A percentile compares a stretch with the other conserved stretches of the same genome.
These are phyloP conservation scores for Rhodotorula paludigena DNA, from an alignment of 768 basidiomycete genomes.

Conservation along the genomic window DNA sequence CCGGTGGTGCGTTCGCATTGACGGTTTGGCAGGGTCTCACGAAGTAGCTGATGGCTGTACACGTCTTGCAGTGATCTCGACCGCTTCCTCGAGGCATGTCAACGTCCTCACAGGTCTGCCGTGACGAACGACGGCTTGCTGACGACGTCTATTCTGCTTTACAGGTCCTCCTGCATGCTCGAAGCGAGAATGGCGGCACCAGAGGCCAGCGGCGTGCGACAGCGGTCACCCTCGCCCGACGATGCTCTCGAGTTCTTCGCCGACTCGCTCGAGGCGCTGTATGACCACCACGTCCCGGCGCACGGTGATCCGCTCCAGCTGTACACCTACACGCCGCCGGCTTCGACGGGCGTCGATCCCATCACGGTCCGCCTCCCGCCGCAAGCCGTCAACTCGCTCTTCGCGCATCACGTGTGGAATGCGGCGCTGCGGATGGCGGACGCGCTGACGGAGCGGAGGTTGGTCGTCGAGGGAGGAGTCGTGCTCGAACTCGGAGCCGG, in stretches of 20 bases:
- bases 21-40: too few relatives aligned
- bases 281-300: constrained; percentile 21
- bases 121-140: too few relatives aligned
- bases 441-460: not conserved
- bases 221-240: not conserved
- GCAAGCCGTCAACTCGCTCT: constrained; percentile 14
- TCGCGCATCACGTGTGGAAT: constrained; percentile 14
- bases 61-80: too few relatives aligned
- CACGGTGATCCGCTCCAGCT: constrained; percentile 17
- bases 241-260: constrained; percentile 21
- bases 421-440: not conserved
- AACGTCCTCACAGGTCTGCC: too few relatives aligned
- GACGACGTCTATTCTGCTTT: too few relatives aligned
- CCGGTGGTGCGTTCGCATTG: too few relatives aligned
- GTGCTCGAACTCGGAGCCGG: constrained; percentile 13
- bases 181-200: too few relatives aligned
- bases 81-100: too few relatives aligned
- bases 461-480: not conserved
- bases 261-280: constrained; percentile 8
- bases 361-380: constrained; percentile 25
- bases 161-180: too few relatives aligned
- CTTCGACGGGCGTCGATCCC: not conserved
- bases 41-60: too few relatives aligned
- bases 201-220: too few relatives aligned
- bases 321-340: constrained; percentile 16